These are phyloP conservation scores for Eucalyptus dawsonii DNA, from an alignment of 345 rosid genomes.

Conservation along the genomic window DNA sequence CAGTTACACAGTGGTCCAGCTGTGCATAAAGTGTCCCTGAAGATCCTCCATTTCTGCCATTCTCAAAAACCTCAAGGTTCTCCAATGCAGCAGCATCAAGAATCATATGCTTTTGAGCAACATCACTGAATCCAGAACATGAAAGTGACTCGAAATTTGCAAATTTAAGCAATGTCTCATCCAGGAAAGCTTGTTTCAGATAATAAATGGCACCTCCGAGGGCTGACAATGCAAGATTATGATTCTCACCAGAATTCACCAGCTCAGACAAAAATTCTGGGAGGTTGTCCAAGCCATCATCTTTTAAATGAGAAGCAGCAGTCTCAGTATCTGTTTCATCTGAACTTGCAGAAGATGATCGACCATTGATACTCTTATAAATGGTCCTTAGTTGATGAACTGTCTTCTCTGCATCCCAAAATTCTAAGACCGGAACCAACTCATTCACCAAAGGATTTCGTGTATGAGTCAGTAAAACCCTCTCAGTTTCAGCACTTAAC, in stretches of 20 bases:
- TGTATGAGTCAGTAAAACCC: slow-evolving; percentile 63
- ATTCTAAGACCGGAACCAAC: slow-evolving; percentile 59
- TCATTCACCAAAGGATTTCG: slow-evolving; percentile 82
- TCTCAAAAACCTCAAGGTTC: slow-evolving; percentile 97
- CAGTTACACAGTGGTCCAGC: slow-evolving; percentile 89
- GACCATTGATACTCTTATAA: slow-evolving; percentile 28
- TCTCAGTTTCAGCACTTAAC: slow-evolving; percentile 73
- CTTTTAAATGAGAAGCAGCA: slow-evolving; percentile 4
- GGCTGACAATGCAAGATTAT: slow-evolving; percentile 76
- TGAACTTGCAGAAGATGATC: slow-evolving; percentile 19
- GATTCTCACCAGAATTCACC: slow-evolving; percentile 36
- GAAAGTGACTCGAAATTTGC: slow-evolving; percentile 83
- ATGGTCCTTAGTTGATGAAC: slow-evolving; percentile 37
- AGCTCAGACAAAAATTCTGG: slow-evolving; percentile 50
- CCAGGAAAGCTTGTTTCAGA: slow-evolving; percentile 81
- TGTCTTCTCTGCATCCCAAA: slow-evolving; percentile 90
- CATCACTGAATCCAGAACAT: slow-evolving; percentile 35
- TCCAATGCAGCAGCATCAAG: slow-evolving; percentile 97
- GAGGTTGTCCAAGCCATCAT: slow-evolving; percentile 18
- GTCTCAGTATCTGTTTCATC: slow-evolving; percentile 11
- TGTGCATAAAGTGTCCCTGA: slow-evolving; percentile 85
- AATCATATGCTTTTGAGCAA: slow-evolving; percentile 65
- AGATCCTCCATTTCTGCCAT: slow-evolving; percentile 71
- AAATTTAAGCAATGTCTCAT: slow-evolving; percentile 81
- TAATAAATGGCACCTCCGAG: slow-evolving; percentile 92